Evolutionary conservation across 179 eudicot genomes (phyloP).

Genomic region (Monotropa hypopitys): DNA sequence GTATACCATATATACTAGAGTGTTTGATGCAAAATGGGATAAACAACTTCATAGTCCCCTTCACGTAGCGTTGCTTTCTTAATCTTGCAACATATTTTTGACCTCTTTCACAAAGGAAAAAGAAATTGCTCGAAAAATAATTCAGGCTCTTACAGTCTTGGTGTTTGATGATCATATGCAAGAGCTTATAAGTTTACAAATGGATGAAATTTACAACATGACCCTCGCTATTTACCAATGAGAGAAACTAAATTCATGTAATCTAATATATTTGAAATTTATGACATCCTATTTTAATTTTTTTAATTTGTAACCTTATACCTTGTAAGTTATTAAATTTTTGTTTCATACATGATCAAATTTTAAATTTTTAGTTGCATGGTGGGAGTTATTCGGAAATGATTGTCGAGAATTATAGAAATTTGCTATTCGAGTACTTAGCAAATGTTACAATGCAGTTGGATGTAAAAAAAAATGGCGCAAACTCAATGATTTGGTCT

Average conservation of each 20-base stretch:
- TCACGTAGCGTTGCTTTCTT: not conserved
- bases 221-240: too few species aligned
- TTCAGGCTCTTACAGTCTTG: too few species aligned
- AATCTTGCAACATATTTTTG: not conserved
- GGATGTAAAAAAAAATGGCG: not conserved
- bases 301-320: too few species aligned
- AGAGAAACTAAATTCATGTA: too few species aligned
- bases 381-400: not conserved
- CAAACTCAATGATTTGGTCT: not conserved
- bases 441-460: not conserved
- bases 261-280: too few species aligned
- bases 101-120: not conserved
- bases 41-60: not conserved
- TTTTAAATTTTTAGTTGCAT: too few species aligned
- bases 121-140: not conserved
- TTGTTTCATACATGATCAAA: not conserved
- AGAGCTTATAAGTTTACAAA: too few species aligned
- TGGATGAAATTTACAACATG: too few species aligned
- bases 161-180: too few species aligned
- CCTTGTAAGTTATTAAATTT: too few species aligned
- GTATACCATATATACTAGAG: not conserved
- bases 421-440: not conserved
- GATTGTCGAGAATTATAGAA: not conserved
- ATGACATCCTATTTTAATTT: too few species aligned
- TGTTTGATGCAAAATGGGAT: not conserved